phyloP scores from a whole-genome alignment of 768 basidiomycete genomes.

The Albatrellus ellisii region DNA sequence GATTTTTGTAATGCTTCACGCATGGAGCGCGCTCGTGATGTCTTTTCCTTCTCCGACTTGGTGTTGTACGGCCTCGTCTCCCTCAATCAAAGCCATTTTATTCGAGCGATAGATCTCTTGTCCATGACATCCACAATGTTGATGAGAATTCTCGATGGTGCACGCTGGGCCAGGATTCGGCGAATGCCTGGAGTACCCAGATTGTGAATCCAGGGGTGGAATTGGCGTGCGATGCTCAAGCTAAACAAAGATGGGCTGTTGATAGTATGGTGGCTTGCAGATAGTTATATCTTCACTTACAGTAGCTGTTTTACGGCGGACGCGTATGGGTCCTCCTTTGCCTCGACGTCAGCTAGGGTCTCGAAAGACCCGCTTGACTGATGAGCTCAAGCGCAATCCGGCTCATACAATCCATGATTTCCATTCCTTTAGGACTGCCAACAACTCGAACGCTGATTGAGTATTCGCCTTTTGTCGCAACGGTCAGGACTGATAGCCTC shows the following conservation, averaged over 20 bases:
- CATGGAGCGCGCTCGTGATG: slow-evolving; percentile 29
- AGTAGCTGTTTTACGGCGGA: slow-evolving; percentile 20
- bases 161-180: slow-evolving; percentile 17
- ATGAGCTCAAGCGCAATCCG: slow-evolving; percentile 25
- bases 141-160: slow-evolving; percentile 18
- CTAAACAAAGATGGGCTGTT: not conserved
- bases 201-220: slow-evolving; percentile 11
- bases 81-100: slow-evolving; percentile 14
- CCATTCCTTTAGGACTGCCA: slow-evolving; percentile 17
- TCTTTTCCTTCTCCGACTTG: slow-evolving; percentile 19
- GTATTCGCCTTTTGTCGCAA: slow-evolving; percentile 1
- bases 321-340: slow-evolving; percentile 18
- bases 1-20: slow-evolving; percentile 7
- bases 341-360: slow-evolving; percentile 17
- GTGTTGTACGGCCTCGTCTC: not conserved
- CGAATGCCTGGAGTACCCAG: slow-evolving; percentile 17
- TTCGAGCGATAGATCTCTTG: slow-evolving; percentile 19
- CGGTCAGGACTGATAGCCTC: slow-evolving; percentile 11
- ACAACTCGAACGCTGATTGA: slow-evolving; percentile 7
- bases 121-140: slow-evolving; percentile 19
- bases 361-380: slow-evolving; percentile 22
- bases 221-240: not conserved
- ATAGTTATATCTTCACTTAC: slow-evolving; percentile 22
- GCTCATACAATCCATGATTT: slow-evolving; percentile 22
- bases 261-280: slow-evolving; percentile 9